Conservation (phyloP, 371 early-diverging fungal genomes). For the Lichtheimia ornata region DNA sequence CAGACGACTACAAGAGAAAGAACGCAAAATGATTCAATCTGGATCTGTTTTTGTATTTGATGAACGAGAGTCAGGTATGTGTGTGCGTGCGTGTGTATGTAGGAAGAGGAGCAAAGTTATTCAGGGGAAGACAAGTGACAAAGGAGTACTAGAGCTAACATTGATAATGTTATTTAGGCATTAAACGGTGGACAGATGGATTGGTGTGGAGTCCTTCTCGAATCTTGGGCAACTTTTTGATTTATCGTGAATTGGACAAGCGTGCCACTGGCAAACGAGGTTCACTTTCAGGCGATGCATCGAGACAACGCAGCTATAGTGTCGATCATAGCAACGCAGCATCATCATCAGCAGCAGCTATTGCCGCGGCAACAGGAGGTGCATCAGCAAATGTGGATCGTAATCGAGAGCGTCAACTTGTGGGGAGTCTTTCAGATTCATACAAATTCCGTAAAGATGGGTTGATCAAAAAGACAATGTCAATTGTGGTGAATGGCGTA, state of each 20-base stretch:
- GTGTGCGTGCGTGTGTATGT: neutral
- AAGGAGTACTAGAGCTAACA: no score
- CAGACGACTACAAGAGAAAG: conserved; percentile 61
- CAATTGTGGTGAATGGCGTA: conserved; percentile 72
- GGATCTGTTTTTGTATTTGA: conserved; percentile 73
- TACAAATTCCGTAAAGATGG: conserved; percentile 76
- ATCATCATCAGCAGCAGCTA: neutral
- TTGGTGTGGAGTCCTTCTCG: conserved; percentile 85
- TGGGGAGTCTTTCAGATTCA: conserved; percentile 64
- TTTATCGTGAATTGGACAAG: conserved; percentile 76
- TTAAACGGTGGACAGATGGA: conserved; percentile 91
- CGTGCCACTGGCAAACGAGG: conserved; percentile 39
- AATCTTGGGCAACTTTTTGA: conserved; percentile 75
- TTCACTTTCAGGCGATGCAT: neutral
- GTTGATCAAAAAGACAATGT: conserved; percentile 84
- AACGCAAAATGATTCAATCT: conserved; percentile 55
- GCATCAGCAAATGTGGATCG: conserved; percentile 10
- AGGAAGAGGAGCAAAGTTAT: conserved; percentile 7
- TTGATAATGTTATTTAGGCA: conserved; percentile 41
- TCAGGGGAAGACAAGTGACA: neutral
- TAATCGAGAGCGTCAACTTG: conserved; percentile 56
- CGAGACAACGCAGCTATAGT: neutral
- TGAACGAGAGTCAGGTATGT: conserved; percentile 60
- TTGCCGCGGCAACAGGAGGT: neutral
- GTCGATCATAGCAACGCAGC: neutral